Evolutionary conservation across 2,329 filamentous ascomycete genomes (phyloP).

Genomic region (Lecanosticta acicola): DNA sequence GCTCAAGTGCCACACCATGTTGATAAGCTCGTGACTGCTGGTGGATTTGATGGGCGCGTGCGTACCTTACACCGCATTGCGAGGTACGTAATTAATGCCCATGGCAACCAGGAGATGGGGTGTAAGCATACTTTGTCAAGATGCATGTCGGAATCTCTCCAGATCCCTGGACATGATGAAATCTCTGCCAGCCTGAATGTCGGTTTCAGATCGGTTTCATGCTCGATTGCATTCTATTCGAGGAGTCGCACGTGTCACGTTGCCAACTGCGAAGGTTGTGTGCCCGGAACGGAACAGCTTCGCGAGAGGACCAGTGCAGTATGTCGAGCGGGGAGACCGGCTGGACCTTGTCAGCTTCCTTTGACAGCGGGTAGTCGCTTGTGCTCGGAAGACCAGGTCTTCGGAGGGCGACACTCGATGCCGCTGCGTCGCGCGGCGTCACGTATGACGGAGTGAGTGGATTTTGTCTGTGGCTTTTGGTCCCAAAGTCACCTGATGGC

Average conservation of each 20-base stretch:
- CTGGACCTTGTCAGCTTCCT: neutral
- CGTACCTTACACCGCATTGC: neutral
- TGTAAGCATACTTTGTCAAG: neutral
- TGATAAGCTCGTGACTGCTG: neutral
- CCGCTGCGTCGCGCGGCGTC: neutral
- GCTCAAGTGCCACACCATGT: neutral
- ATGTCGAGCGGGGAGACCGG: neutral
- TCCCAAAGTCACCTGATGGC: conserved; percentile 7
- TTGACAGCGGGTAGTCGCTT: neutral
- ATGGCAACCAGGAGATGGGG: neutral
- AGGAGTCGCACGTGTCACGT: no score
- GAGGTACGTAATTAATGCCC: neutral
- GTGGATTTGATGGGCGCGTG: neutral
- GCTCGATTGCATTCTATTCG: no score
- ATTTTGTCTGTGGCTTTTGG: neutral
- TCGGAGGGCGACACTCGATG: neutral
- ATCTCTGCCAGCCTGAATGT: conserved; percentile 3
- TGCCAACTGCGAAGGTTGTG: neutral
- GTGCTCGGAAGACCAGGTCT: neutral
- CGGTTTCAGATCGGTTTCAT: conserved; percentile 10
- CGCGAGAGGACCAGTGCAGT: neutral
- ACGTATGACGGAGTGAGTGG: neutral
- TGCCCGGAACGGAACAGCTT: neutral
- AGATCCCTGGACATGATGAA: neutral
- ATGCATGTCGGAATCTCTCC: neutral